phyloP scores from a whole-genome alignment of 768 basidiomycete species.

The Gymnopilus junonius region DNA sequence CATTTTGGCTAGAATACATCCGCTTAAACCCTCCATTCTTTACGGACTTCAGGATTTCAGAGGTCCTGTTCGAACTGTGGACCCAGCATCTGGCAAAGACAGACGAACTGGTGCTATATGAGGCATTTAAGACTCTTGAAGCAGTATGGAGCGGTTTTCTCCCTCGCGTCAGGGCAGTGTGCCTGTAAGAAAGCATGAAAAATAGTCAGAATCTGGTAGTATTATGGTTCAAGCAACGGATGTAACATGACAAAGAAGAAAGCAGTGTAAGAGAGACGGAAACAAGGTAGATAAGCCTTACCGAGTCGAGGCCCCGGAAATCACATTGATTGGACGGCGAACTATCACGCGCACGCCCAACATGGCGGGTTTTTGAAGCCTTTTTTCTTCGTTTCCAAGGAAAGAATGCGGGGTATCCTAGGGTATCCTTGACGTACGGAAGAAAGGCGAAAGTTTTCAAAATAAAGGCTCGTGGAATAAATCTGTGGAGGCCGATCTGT shows the following conservation, averaged over 20 bases:
- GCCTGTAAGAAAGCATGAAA: slow-evolving; percentile 54
- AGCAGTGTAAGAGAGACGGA: neutral
- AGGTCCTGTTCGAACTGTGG: slow-evolving; percentile 55
- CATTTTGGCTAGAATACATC: slow-evolving; percentile 42
- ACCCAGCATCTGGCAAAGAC: slow-evolving; percentile 55
- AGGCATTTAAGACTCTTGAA: slow-evolving; percentile 54
- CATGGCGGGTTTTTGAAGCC: neutral
- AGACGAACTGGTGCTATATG: slow-evolving; percentile 49
- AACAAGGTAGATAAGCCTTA: neutral
- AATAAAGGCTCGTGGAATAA: neutral
- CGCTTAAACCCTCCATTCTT: slow-evolving; percentile 40
- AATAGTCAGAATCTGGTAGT: neutral
- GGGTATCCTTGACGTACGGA: neutral
- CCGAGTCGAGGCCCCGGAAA: neutral
- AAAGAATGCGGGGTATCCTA: neutral
- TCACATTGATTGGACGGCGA: neutral
- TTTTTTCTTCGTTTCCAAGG: neutral
- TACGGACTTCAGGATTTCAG: slow-evolving; percentile 48
- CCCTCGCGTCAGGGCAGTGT: slow-evolving; percentile 53
- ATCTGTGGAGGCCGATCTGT: neutral
- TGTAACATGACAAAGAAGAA: neutral
- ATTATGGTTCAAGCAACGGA: neutral
- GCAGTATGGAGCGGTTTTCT: slow-evolving; percentile 60
- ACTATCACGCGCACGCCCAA: neutral
- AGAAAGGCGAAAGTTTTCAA: neutral